Percentiles rank a stretch among this genome's conserved stretches.
phyloP scores from a whole-genome alignment of 1,284 basidiomycete species.

The Apiotrichum domesticum region DNA sequence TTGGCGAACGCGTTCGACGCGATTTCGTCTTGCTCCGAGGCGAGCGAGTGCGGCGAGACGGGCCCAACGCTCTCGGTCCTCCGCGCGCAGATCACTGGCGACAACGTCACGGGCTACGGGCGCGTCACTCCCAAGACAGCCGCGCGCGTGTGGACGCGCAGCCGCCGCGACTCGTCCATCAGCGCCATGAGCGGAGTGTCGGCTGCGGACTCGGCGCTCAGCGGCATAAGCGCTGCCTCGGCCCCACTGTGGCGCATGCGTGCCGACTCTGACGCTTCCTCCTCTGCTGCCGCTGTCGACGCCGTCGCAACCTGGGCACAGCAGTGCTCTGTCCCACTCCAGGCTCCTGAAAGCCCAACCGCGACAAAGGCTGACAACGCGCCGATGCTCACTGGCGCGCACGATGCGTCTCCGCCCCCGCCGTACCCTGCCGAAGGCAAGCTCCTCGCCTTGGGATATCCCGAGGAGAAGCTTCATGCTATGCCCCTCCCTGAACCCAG shows the following conservation, averaged over 20 bases:
- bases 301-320: conserved; percentile 1
- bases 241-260: conserved; percentile 10
- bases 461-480: conserved; percentile 4
- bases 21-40: conserved; percentile 25
- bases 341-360: not conserved
- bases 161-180: conserved; percentile 6
- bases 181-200: conserved; percentile 1
- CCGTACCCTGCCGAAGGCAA: not conserved
- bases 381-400: not conserved
- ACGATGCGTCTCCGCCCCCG: conserved; percentile 5
- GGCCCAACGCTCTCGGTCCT: conserved; percentile 9
- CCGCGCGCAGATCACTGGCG: conserved; percentile 32
- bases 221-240: conserved; percentile 4
- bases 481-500: not conserved
- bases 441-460: not conserved
- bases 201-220: not conserved
- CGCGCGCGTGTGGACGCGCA: conserved; percentile 1
- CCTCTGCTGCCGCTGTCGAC: not conserved
- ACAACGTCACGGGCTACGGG: conserved; percentile 22
- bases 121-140: conserved; percentile 12
- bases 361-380: not conserved
- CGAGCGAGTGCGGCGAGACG: conserved; percentile 20
- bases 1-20: conserved; percentile 36
- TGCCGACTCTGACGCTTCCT: not conserved
- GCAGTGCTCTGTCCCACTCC: not conserved